Percentiles rank a stretch among this genome's conserved stretches.
Conservation (phyloP, 805 yeast genomes). For the Wickerhamomyces xylosicus region DNA sequence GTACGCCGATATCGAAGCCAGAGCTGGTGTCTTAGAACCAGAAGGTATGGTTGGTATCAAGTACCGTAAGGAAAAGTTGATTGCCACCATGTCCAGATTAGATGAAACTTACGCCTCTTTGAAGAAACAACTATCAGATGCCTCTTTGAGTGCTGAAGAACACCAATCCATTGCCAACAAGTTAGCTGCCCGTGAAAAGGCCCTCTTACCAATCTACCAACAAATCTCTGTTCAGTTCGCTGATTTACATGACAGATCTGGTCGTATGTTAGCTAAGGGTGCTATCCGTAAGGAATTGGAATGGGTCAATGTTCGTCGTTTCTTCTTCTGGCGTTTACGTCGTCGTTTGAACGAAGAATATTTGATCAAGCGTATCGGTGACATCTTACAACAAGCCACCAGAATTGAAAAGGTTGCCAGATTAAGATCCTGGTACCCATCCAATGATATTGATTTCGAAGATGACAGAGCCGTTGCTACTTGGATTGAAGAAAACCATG, state of each 20-base stretch:
- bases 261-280: conserved; percentile 95
- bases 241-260: conserved; percentile 94
- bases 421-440: conserved; percentile 79
- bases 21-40: conserved; percentile 98
- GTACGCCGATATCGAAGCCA: conserved; percentile 93
- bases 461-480: conserved; percentile 71
- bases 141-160: conserved; percentile 50
- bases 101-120: conserved; percentile 66
- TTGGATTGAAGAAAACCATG: conserved; percentile 78
- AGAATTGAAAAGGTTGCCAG: conserved; percentile 81
- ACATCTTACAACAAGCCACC: conserved; percentile 45
- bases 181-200: conserved; percentile 69
- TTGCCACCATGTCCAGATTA: conserved; percentile 85
- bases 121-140: conserved; percentile 47
- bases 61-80: conserved; percentile 86
- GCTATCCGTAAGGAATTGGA: conserved; percentile 76
- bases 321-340: conserved; percentile 98
- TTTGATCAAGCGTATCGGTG: conserved; percentile 62
- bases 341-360: conserved; percentile 92
- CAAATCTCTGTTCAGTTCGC: conserved; percentile 95
- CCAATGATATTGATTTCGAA: conserved; percentile 46
- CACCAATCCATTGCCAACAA: conserved; percentile 53
- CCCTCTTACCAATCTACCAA: conserved; percentile 75
- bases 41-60: conserved; percentile 99
- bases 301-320: conserved; percentile 85